These are phyloP conservation scores for Populus hybrid DNA, from an alignment of 441 rosid genomes.

Conservation along the genomic window DNA sequence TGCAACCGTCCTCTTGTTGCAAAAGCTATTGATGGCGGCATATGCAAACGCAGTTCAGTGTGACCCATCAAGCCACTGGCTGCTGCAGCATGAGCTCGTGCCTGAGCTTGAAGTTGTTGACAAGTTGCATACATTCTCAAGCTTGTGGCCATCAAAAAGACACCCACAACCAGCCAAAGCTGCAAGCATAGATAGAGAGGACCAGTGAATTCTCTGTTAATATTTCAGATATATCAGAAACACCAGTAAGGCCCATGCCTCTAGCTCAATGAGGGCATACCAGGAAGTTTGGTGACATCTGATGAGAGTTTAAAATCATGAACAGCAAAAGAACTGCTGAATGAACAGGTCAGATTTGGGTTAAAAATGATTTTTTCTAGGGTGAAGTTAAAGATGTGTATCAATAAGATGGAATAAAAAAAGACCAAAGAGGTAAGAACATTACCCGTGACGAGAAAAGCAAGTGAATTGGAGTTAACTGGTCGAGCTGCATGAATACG, in stretches of 20 bases:
- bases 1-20: constrained; percentile 84
- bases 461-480: constrained; percentile 75
- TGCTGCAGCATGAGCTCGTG: constrained; percentile 74
- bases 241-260: constrained; percentile 2
- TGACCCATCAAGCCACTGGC: constrained; percentile 78
- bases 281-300: constrained; percentile 90
- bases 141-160: constrained; percentile 78
- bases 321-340: constrained; percentile 73
- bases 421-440: constrained; percentile 12
- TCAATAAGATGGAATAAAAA: background rate
- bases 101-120: constrained; percentile 89
- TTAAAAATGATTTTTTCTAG: background rate
- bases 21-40: constrained; percentile 83
- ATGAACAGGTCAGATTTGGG: constrained; percentile 3
- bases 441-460: constrained; percentile 81
- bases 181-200: constrained; percentile 23
- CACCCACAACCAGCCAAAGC: constrained; percentile 92
- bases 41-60: constrained; percentile 76
- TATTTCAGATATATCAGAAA: constrained; percentile 2
- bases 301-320: constrained; percentile 89
- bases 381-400: background rate
- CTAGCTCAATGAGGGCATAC: constrained; percentile 33
- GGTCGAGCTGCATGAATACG: constrained; percentile 77
- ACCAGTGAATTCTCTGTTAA: background rate
- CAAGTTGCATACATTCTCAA: constrained; percentile 89